Evolutionary conservation across 805 yeast genomes (phyloP), one percentile per base, ranked within the genome.

Genomic region (Metschnikowia henanensis): DNA sequence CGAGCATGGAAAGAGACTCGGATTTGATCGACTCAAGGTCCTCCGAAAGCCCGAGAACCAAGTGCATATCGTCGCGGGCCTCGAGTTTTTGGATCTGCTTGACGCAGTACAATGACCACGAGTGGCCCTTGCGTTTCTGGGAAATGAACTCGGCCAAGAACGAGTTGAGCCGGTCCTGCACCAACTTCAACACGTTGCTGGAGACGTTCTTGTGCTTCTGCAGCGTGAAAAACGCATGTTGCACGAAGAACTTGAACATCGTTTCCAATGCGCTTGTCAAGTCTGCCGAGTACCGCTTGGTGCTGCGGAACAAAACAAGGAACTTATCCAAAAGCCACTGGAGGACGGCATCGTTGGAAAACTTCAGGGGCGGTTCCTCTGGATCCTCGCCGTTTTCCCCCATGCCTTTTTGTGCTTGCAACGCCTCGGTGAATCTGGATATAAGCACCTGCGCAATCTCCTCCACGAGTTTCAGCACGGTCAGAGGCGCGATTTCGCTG

Each of bases 151-250:
- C 83, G 0, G 87, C 70, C 28, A 91, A 65, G 13, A 87, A 71
- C 0, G 96, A 83, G 54, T 76, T 80, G 37, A 91, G 65, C 50
- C 90, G 77, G 33, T 84, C 89, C 43, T 71, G 76, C 2, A 83
- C 75, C 13, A 79, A 41, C 22, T 67, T 61, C 20, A 70, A 62
- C 30, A 79, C 59, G 43, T 66, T 64, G 7, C 43, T 58, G 2
- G 72, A 65, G 3, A 61, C 60, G n/a, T 43, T 50, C 34, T 35
- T 51, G 13, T 43, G 52, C 25, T 20, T 47, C 17, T 33, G 39
- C 20, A 50, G 39, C 25, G 46, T 55, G 58, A 77, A 78, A 41
- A 72, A 77, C 0, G 80, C 72, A 35, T 61, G 48, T 10, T 56
- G 58, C 20, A 76, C 59, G 39, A 79, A 59, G 23, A 72, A 58